Evolutionary conservation across 1,284 basidiomycete genomes (phyloP), one percentile per base, ranked within the genome.

Genomic region (Psilocybe mexicana): DNA sequence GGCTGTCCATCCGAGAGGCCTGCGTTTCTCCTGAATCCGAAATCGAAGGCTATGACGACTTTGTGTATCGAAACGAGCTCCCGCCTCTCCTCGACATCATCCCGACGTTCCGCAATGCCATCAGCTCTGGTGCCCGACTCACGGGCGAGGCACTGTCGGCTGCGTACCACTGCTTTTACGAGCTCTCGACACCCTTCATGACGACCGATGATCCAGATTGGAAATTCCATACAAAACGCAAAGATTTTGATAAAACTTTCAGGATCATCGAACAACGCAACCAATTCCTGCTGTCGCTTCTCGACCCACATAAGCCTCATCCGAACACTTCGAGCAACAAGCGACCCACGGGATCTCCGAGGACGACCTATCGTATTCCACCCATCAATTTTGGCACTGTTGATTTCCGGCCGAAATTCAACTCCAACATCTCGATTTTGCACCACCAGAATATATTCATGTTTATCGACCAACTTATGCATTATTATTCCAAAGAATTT

Each of bases 1-100:
- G 52, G 52, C 18, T 53, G 4, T 53, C 52, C 6, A 28, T 53
- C 28, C 42, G 52, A 23, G 52, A 53, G 6, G 52, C 43, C 8
- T 53, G 43, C 18, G 40, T 43, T 33, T 25, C 42, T 14, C n/a
- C 51, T 24, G 11, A 36, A 30, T 18, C n/a, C 26, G 12, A 33
- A 8, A 23, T 36, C 14, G 23, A 49, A 49, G 18, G 47, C 4
- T 35, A 35, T 5, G 33, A 11, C 28, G 30, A 18, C 42, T 23
- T 35, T 14, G n/a, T 35, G 6, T 18, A 35, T n/a, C 30, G 30
- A 25, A n/a, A 47, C 23, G 46, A 12, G 12, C 14, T 28, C 6
- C 18, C 30, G 5, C 46, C 46, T 35, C 46, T 48, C 14, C 30
- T 48, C 8, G 46, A 48, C 14, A 35, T 48, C 2, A 48, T 30